phyloP scores from a whole-genome alignment of 371 early-diverging fungal genomes.

The Mortierella sp. region DNA sequence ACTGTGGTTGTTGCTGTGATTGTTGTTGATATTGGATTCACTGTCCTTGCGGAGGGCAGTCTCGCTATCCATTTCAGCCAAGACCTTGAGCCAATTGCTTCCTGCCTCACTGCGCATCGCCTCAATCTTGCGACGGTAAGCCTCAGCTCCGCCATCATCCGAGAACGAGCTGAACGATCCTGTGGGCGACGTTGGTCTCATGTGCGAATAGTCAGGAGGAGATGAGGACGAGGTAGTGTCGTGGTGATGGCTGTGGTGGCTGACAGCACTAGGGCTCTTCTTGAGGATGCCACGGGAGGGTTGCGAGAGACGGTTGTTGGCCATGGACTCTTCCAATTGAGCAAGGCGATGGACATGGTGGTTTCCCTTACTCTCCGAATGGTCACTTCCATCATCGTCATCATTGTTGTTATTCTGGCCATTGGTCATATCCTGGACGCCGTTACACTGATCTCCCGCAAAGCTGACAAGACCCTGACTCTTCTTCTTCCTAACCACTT shows the following conservation, averaged over 20 bases:
- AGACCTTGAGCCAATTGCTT: slow-evolving; percentile 72
- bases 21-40: not conserved
- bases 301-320: not conserved
- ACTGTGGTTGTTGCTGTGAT: not conserved
- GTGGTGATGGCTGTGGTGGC: not conserved
- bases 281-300: slow-evolving; percentile 27
- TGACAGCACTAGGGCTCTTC: not conserved
- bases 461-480: slow-evolving; percentile 31
- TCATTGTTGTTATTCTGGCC: not conserved
- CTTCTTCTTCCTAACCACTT: slow-evolving; percentile 36
- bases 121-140: slow-evolving; percentile 68
- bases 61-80: slow-evolving; percentile 68
- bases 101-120: slow-evolving; percentile 75
- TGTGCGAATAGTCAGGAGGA: not conserved
- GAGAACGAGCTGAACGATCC: slow-evolving; percentile 25
- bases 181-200: slow-evolving; percentile 21
- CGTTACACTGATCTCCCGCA: slow-evolving; percentile 8
- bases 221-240: not conserved
- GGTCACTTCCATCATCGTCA: slow-evolving; percentile 16
- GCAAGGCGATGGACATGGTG: slow-evolving; percentile 39
- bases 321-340: slow-evolving; percentile 34
- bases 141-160: slow-evolving; percentile 54
- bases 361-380: slow-evolving; percentile 10
- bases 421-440: not conserved
- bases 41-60: not conserved